These are phyloP conservation scores for Solioccasus polychromus DNA, from an alignment of 768 basidiomycete genomes.

Conservation along the genomic window DNA sequence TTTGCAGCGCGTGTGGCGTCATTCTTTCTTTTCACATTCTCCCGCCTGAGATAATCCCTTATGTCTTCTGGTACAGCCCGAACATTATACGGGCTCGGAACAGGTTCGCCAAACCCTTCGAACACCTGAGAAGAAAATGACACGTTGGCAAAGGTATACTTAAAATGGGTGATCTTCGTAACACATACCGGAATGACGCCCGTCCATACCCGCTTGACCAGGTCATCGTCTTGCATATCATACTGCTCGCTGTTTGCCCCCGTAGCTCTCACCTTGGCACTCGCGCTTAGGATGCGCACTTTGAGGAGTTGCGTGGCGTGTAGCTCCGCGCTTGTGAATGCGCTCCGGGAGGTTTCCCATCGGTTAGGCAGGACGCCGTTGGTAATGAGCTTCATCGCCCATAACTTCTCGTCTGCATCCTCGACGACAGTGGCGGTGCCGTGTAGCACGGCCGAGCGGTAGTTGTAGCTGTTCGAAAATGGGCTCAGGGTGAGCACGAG, in stretches of 20 bases:
- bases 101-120: conserved; percentile 24
- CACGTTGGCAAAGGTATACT: not conserved
- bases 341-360: conserved; percentile 21
- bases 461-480: conserved; percentile 27
- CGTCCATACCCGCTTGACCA: conserved; percentile 21
- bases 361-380: conserved; percentile 21
- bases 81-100: conserved; percentile 22
- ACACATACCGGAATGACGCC: conserved; percentile 22
- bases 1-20: conserved; percentile 19
- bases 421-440: conserved; percentile 14
- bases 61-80: conserved; percentile 16
- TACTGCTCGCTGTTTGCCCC: conserved; percentile 21
- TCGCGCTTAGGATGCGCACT: conserved; percentile 19
- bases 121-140: conserved; percentile 14
- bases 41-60: conserved; percentile 18
- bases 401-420: conserved; percentile 21
- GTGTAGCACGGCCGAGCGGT: conserved; percentile 24
- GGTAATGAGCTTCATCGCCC: conserved; percentile 23
- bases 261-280: conserved; percentile 23
- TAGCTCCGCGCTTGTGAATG: conserved; percentile 21
- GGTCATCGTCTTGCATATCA: conserved; percentile 14
- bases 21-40: conserved; percentile 25
- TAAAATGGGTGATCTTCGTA: not conserved
- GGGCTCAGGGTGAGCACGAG: conserved; percentile 22
- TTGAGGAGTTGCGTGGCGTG: conserved; percentile 25